These are phyloP conservation scores for Ophiosphaerella korrae DNA, from an alignment of 2,329 filamentous ascomycete genomes.

Conservation along the genomic window DNA sequence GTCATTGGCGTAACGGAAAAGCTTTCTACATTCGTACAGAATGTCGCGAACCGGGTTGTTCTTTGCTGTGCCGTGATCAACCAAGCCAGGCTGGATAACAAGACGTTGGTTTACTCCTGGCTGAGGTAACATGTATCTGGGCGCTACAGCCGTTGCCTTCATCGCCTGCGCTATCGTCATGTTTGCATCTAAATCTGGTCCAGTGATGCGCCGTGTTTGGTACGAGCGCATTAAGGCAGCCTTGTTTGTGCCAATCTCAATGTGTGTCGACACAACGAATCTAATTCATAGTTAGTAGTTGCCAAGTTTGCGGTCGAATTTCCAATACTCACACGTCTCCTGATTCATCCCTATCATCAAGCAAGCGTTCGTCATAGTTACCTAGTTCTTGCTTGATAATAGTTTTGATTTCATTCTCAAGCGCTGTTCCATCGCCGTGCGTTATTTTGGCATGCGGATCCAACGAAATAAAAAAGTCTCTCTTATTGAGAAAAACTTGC, in stretches of 20 bases:
- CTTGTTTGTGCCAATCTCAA: slow-evolving; percentile 36
- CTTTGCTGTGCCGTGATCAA: slow-evolving; percentile 39
- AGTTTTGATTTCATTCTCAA: slow-evolving; percentile 28
- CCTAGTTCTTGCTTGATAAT: slow-evolving; percentile 25
- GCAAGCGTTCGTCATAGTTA: slow-evolving; percentile 25
- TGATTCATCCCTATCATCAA: slow-evolving; percentile 30
- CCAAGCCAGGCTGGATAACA: slow-evolving; percentile 35
- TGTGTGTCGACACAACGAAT: slow-evolving; percentile 35
- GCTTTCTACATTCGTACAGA: slow-evolving; percentile 37
- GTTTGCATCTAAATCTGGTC: slow-evolving; percentile 32
- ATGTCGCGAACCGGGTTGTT: slow-evolving; percentile 41
- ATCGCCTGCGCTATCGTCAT: slow-evolving; percentile 36
- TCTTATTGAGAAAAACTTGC: slow-evolving; percentile 34
- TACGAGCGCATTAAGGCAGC: slow-evolving; percentile 39
- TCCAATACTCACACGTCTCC: slow-evolving; percentile 35
- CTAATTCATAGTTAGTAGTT: slow-evolving; percentile 17
- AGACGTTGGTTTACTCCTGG: slow-evolving; percentile 19
- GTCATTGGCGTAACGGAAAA: slow-evolving; percentile 38
- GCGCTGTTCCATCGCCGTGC: slow-evolving; percentile 14
- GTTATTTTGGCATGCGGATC: slow-evolving; percentile 19
- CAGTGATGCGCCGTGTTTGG: slow-evolving; percentile 35
- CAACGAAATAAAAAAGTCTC: slow-evolving; percentile 30
- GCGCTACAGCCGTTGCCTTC: slow-evolving; percentile 29
- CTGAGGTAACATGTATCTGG: slow-evolving; percentile 26
- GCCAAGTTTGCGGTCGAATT: neutral